These are phyloP conservation scores for Hypoxylon sp. DNA, from an alignment of 2,329 filamentous ascomycete genomes.

Conservation along the genomic window DNA sequence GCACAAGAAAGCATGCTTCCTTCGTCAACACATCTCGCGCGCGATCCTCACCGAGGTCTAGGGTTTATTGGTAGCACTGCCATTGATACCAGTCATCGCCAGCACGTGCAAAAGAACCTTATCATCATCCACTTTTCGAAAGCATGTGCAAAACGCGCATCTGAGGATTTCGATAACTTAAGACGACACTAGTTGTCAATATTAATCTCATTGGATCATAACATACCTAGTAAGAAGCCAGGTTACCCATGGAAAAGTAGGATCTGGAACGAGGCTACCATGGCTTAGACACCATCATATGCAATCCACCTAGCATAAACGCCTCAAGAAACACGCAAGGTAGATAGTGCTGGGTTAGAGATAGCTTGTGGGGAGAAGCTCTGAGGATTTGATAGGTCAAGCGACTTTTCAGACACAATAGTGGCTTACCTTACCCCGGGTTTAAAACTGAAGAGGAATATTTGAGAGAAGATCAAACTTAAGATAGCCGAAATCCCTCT, in stretches of 20 bases:
- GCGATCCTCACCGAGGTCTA: slow-evolving; percentile 28
- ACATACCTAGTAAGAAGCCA: slow-evolving; percentile 29
- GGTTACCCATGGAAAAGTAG: slow-evolving; percentile 16
- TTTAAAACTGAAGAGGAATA: slow-evolving; percentile 37
- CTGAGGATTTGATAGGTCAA: slow-evolving; percentile 41
- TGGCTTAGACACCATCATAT: slow-evolving; percentile 15
- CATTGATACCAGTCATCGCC: slow-evolving; percentile 23
- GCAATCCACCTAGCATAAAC: slow-evolving; percentile 21
- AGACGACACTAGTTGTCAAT: slow-evolving; percentile 21
- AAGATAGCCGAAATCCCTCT: slow-evolving; percentile 8
- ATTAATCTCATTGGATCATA: slow-evolving; percentile 25
- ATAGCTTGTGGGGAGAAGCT: slow-evolving; percentile 47
- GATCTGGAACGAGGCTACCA: slow-evolving; percentile 21
- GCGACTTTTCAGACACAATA: slow-evolving; percentile 28
- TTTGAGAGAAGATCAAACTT: slow-evolving; percentile 29
- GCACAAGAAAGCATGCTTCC: slow-evolving; percentile 18
- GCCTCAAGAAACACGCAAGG: slow-evolving; percentile 25
- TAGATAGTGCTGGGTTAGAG: slow-evolving; percentile 33
- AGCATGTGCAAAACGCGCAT: slow-evolving; percentile 31
- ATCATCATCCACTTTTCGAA: slow-evolving; percentile 14
- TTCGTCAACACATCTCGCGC: slow-evolving; percentile 4
- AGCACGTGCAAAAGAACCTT: slow-evolving; percentile 32
- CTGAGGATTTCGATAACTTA: slow-evolving; percentile 7
- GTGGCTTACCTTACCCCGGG: slow-evolving; percentile 49
- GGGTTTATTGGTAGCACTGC: slow-evolving; percentile 4